Evolutionary conservation across 106 monocot genomes (phyloP).

Genomic region (Allium sativum): DNA sequence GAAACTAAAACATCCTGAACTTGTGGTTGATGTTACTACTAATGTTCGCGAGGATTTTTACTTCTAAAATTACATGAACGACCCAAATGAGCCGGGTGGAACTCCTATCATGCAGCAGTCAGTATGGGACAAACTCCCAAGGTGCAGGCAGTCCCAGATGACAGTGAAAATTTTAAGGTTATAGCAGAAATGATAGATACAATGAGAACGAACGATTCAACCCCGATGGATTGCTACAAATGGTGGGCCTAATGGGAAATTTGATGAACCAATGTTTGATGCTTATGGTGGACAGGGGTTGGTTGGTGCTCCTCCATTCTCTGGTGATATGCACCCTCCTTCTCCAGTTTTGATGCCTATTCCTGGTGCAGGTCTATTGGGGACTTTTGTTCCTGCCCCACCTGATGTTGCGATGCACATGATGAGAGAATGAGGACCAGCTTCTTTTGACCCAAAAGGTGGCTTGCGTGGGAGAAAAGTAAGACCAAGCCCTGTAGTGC

Average conservation of each 20-base stretch:
- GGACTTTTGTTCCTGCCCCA: constrained; percentile 94
- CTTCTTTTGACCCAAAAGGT: constrained; percentile 60
- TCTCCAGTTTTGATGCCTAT: constrained; percentile 92
- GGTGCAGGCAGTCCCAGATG: constrained; percentile 50
- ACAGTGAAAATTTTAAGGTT: constrained; percentile 49
- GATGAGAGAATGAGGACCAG: constrained; percentile 77
- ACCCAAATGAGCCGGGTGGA: constrained; percentile 84
- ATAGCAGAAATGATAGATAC: constrained; percentile 25
- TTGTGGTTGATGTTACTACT: constrained; percentile 68
- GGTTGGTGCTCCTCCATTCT: constrained; percentile 52
- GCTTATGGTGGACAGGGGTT: constrained; percentile 56
- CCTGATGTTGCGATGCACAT: constrained; percentile 95
- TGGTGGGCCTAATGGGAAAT: constrained; percentile 12
- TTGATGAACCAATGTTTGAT: constrained; percentile 56
- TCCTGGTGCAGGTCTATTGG: constrained; percentile 90
- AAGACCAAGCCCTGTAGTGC: constrained; percentile 32
- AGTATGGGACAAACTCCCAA: constrained; percentile 29
- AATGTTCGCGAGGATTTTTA: constrained; percentile 93
- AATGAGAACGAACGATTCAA: constrained; percentile 39
- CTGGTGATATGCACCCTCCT: constrained; percentile 51
- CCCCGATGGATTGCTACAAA: constrained; percentile 52
- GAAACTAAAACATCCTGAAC: constrained; percentile 82
- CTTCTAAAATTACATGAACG: constrained; percentile 95
- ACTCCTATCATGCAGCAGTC: constrained; percentile 86
- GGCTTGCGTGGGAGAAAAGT: constrained; percentile 46